Conservation (phyloP, 2,329 filamentous ascomycete species). For the Pseudogymnoascus sp. region DNA sequence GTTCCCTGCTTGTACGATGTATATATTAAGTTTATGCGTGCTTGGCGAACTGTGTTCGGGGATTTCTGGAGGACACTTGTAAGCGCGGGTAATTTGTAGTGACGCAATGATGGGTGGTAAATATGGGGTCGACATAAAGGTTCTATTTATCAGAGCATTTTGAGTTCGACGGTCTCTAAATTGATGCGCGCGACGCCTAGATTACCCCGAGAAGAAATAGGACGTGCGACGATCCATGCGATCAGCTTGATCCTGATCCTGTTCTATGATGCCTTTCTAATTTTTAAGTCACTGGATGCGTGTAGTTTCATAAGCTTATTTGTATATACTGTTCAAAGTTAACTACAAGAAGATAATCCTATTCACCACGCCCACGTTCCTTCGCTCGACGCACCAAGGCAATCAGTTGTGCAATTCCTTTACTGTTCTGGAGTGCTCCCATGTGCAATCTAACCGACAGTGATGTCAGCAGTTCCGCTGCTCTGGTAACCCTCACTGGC, state of each 20-base stretch:
- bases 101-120: neutral
- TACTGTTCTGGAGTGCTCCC: too few relatives aligned
- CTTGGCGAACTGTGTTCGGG: neutral
- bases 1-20: neutral
- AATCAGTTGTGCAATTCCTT: neutral
- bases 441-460: conserved; percentile 26
- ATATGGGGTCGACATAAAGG: neutral
- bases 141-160: neutral
- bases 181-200: neutral
- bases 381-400: neutral
- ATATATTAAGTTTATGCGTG: neutral
- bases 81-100: neutral
- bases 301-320: neutral
- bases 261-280: neutral
- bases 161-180: neutral
- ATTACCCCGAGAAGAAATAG: neutral
- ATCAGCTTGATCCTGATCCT: neutral
- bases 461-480: conserved; percentile 38
- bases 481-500: conserved; percentile 45
- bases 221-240: too few relatives aligned
- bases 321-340: neutral
- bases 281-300: neutral
- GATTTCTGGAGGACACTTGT: neutral
- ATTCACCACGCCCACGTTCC: neutral
- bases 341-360: neutral